phyloP scores from a whole-genome alignment of 2,329 filamentous ascomycete species.

The Fusarium zealandicum region DNA sequence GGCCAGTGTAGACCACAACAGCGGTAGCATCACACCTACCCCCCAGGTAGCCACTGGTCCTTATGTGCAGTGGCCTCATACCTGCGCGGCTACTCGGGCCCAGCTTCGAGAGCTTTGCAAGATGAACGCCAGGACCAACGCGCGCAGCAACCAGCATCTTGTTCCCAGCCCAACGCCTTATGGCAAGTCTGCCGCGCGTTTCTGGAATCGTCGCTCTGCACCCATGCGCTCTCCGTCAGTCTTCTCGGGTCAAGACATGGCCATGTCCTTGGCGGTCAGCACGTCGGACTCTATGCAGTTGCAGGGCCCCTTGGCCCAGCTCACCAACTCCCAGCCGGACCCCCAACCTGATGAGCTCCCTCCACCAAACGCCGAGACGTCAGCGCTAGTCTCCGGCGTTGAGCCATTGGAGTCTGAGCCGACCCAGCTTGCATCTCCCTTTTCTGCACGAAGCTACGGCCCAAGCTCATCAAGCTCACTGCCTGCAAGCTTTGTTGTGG shows the following conservation, averaged over 20 bases:
- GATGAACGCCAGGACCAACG: conserved; percentile 56
- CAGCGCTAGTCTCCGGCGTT: conserved; percentile 10
- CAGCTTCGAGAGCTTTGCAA: conserved; percentile 70
- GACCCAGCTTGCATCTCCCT: conserved; percentile 61
- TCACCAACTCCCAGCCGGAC: conserved; percentile 55
- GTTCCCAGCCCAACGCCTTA: conserved; percentile 65
- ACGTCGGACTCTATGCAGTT: conserved; percentile 72
- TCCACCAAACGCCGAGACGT: conserved; percentile 14
- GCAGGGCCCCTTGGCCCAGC: conserved; percentile 65
- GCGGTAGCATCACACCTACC: conserved; percentile 64
- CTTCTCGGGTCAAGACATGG: conserved; percentile 69
- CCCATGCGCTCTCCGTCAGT: conserved; percentile 55
- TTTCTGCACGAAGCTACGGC: conserved; percentile 66
- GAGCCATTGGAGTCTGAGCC: conserved; percentile 39
- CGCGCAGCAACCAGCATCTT: conserved; percentile 55
- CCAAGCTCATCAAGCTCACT: conserved; percentile 64
- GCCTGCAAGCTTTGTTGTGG: conserved; percentile 47
- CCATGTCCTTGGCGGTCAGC: conserved; percentile 67
- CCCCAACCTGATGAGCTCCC: conserved; percentile 31
- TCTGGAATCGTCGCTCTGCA: conserved; percentile 57
- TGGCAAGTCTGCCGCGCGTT: conserved; percentile 57
- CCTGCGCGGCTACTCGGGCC: conserved; percentile 66
- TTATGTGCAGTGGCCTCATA: conserved; percentile 70
- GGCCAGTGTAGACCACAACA: conserved; percentile 49
- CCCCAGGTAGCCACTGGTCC: conserved; percentile 52